Percentiles rank a stretch among this genome's conserved stretches.
Evolutionary conservation across 2,329 filamentous ascomycete species (phyloP).

Genomic region (Fusarium floridanum): DNA sequence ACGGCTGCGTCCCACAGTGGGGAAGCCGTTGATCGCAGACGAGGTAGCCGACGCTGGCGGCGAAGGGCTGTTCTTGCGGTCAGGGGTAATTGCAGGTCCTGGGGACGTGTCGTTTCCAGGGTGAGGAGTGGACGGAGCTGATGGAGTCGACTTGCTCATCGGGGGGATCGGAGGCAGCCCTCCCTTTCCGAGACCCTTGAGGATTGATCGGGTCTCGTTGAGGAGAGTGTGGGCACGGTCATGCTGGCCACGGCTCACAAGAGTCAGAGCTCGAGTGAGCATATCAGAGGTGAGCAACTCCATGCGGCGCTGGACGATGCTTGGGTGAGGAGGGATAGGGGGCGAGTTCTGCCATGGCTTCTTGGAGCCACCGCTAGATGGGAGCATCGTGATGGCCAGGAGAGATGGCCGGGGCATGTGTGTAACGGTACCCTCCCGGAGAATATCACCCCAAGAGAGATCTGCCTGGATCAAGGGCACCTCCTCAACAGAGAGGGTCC

Average conservation of each 20-base stretch:
- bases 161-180: slow-evolving; percentile 90
- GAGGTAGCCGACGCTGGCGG: slow-evolving; percentile 64
- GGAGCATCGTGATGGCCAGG: slow-evolving; percentile 95
- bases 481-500: slow-evolving; percentile 89
- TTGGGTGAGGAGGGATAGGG: slow-evolving; percentile 93
- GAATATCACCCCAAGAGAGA: slow-evolving; percentile 91
- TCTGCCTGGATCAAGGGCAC: slow-evolving; percentile 96
- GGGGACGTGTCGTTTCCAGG: slow-evolving; percentile 59
- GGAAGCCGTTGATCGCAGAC: slow-evolving; percentile 55
- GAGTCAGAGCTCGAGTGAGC: slow-evolving; percentile 90
- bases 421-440: slow-evolving; percentile 86
- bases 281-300: slow-evolving; percentile 98
- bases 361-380: slow-evolving; percentile 72
- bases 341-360: slow-evolving; percentile 76
- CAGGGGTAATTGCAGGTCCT: slow-evolving; percentile 61
- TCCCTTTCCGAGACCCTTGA: slow-evolving; percentile 96
- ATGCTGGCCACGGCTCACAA: slow-evolving; percentile 92
- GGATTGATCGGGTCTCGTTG: slow-evolving; percentile 91
- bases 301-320: slow-evolving; percentile 96
- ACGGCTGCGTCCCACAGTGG: slow-evolving; percentile 63
- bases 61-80: slow-evolving; percentile 68
- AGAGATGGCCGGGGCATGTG: slow-evolving; percentile 91
- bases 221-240: slow-evolving; percentile 93
- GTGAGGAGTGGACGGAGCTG: slow-evolving; percentile 63
- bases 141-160: slow-evolving; percentile 54